Evolutionary conservation across 129 eudicot genomes (phyloP), one percentile per base, ranked within the genome.

Genomic region (Heracleum sosnowskyi): DNA sequence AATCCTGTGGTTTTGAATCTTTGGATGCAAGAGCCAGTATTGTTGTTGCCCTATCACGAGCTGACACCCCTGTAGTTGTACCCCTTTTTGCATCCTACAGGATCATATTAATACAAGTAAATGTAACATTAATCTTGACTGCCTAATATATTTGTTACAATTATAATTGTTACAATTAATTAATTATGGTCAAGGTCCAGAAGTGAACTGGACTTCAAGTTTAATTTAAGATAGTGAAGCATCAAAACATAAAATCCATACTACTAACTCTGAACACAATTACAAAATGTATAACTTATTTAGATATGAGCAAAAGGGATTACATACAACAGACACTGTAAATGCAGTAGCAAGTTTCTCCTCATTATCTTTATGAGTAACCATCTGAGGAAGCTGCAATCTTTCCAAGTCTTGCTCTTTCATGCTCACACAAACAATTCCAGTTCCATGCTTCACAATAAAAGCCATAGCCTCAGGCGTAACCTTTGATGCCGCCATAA

Each of bases 351-450:
- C 66, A 75, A 93, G 92, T 80, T 93, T 93, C 36, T 90, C 98
- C 41, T 91, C 96, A 9, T 91, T 91, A 62, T 75, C 85, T 80
- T 80, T 86, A 74, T 73, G 77, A 64, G 74, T 76, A 24, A 91
- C 97, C 97, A 91, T 89, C 94, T 86, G 80, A 34, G 98, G 98
- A 77, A 93, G 92, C 60, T 86, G 86, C 80, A 93, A 79, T 79
- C 98, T 85, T 79, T 91, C 97, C 76, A 93, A 84, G 78, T 91
- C 93, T 64, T 90, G 91, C 20, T 73, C 89, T 84, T 85, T 92
- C 97, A 92, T 92, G 89, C 97, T 92, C 62, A 88, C 96, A 64
- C 97, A 92, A 68, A 92, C 97, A 55, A 92, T 92, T 46, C 97
- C 97, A 37, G 98, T 91, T 78, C 98, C 98, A 79, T 93, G 87